phyloP scores from a whole-genome alignment of 306 rosid genomes.

The Malus domestica region DNA sequence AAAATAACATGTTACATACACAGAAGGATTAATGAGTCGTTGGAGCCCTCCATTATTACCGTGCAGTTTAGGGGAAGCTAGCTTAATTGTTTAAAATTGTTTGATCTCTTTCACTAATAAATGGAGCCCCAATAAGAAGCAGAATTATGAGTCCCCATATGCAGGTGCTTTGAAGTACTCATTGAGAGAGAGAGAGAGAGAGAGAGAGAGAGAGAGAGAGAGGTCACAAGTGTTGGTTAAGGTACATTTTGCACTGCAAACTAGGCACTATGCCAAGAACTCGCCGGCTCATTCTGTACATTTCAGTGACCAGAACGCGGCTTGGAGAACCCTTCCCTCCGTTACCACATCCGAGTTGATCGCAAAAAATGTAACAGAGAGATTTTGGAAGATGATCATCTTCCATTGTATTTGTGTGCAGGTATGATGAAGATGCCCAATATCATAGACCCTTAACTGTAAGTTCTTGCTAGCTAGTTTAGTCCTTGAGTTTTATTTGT shows the following conservation, averaged over 20 bases:
- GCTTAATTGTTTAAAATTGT: background rate
- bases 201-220: background rate
- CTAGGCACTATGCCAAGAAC: background rate
- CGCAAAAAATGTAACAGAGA: background rate
- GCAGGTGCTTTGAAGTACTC: background rate
- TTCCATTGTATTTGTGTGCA: background rate
- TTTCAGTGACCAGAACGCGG: background rate
- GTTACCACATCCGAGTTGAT: background rate
- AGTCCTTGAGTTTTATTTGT: background rate
- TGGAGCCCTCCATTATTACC: background rate
- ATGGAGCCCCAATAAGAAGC: background rate
- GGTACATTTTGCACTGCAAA: background rate
- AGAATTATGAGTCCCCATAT: background rate
- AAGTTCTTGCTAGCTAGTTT: background rate
- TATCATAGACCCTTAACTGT: background rate
- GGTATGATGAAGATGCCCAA: background rate
- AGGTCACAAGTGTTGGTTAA: background rate
- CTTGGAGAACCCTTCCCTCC: background rate
- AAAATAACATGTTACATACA: background rate
- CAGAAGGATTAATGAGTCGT: background rate
- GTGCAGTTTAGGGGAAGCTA: background rate
- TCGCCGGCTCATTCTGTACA: background rate
- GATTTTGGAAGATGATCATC: background rate
- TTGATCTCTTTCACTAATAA: background rate
- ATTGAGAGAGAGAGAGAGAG: background rate